A percentile compares a stretch with the other conserved stretches of the same genome.
phyloP scores from a whole-genome alignment of 2,329 filamentous ascomycete species.

The Trichoderma brevicompactum region DNA sequence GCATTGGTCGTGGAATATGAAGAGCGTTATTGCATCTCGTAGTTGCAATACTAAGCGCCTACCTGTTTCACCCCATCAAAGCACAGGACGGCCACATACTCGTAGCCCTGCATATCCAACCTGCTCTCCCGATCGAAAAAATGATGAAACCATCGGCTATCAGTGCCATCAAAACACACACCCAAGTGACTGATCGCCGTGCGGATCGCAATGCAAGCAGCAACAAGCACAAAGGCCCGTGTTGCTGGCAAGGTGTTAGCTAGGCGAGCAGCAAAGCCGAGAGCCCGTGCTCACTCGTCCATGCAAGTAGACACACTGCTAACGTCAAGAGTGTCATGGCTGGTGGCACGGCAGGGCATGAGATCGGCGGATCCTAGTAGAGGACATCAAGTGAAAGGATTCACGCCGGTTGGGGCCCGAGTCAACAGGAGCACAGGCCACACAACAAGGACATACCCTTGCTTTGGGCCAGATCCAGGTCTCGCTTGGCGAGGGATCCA shows the following conservation, averaged over 20 bases:
- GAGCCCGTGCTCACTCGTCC: slow-evolving; percentile 25
- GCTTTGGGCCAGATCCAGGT: slow-evolving; percentile 23
- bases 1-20: too few species aligned
- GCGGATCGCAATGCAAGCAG: slow-evolving; percentile 26
- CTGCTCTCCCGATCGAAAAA: slow-evolving; percentile 3
- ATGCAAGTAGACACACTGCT: slow-evolving; percentile 27
- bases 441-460: slow-evolving; percentile 4
- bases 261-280: slow-evolving; percentile 20
- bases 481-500: slow-evolving; percentile 3
- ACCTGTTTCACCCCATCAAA: slow-evolving; percentile 14
- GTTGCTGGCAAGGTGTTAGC: slow-evolving; percentile 15
- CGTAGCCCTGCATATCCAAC: slow-evolving; percentile 8
- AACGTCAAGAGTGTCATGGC: slow-evolving; percentile 4
- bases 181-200: slow-evolving; percentile 21
- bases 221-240: slow-evolving; percentile 2
- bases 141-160: slow-evolving; percentile 26
- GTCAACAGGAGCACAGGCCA: slow-evolving; percentile 18
- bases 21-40: neutral
- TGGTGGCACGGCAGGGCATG: slow-evolving; percentile 7
- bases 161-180: slow-evolving; percentile 15
- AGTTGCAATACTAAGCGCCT: slow-evolving; percentile 4
- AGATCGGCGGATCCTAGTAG: slow-evolving; percentile 26
- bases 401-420: slow-evolving; percentile 13
- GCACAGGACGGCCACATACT: neutral
- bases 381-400: slow-evolving; percentile 21